Conservation (phyloP, 2,329 filamentous ascomycete species). For the Sporothrix sp. region DNA sequence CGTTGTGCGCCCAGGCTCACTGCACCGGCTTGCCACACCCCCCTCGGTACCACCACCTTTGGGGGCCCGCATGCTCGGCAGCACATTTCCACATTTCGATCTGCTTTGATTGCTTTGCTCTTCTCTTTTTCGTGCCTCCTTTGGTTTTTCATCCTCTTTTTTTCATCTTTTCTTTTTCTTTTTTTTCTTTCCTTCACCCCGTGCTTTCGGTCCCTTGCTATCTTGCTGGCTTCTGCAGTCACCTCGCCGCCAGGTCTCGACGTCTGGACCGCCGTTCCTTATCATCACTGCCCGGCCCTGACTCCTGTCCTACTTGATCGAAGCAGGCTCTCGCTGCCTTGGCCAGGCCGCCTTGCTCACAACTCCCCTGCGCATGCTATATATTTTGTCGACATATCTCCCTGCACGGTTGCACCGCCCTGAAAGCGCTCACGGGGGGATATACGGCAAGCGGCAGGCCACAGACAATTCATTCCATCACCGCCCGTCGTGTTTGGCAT, state of each 20-base stretch:
- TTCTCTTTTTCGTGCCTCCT: background rate
- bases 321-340: background rate
- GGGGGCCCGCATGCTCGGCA: constrained; percentile 7
- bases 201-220: constrained; percentile 3
- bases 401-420: constrained; percentile 2
- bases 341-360: background rate
- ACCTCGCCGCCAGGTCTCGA: background rate
- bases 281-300: background rate
- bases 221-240: background rate
- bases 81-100: constrained; percentile 3
- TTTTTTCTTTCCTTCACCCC: background rate
- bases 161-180: background rate
- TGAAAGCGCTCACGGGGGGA: background rate
- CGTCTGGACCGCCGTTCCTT: background rate
- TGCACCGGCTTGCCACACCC: background rate
- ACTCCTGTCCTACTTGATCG: background rate
- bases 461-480: background rate
- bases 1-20: background rate
- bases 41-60: constrained; percentile 5
- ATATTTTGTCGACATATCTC: background rate
- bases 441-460: constrained; percentile 1
- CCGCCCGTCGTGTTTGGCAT: background rate
- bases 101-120: background rate
- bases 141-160: background rate
- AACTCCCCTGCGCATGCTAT: background rate